These are phyloP conservation scores for Populus euphratica DNA, from an alignment of 345 rosid genomes.

Conservation along the genomic window DNA sequence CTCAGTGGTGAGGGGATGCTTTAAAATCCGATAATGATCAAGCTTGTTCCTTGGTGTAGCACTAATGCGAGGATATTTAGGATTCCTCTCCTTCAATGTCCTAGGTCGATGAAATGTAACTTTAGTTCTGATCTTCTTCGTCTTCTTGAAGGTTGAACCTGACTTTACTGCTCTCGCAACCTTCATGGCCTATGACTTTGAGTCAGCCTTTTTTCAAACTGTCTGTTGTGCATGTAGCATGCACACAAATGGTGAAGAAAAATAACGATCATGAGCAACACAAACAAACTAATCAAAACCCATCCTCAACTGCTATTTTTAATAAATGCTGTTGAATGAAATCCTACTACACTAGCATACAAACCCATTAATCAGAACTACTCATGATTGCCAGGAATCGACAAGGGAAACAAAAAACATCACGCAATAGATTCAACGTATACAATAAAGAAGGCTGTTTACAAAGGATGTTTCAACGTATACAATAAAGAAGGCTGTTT, in stretches of 20 bases:
- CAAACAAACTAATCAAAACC: not conserved
- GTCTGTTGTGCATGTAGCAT: conserved; percentile 33
- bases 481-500: not conserved
- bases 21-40: conserved; percentile 85
- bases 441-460: not conserved
- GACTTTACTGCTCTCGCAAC: conserved; percentile 85
- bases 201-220: conserved; percentile 55
- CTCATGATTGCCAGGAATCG: not conserved
- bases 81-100: conserved; percentile 73
- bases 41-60: conserved; percentile 93
- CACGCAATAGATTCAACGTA: not conserved
- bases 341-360: not conserved
- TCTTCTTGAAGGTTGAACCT: conserved; percentile 68
- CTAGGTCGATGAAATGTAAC: conserved; percentile 90
- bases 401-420: not conserved
- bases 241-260: not conserved
- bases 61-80: conserved; percentile 72
- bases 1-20: conserved; percentile 89
- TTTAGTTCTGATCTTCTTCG: conserved; percentile 72
- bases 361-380: not conserved
- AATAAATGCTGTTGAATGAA: not conserved
- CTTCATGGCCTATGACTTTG: conserved; percentile 86
- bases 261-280: not conserved
- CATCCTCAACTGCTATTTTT: not conserved
- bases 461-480: not conserved